A percentile compares a stretch with the other conserved stretches of the same genome.
phyloP scores from a whole-genome alignment of 1,284 basidiomycete species.

The Pseudozyma hubeiensis region DNA sequence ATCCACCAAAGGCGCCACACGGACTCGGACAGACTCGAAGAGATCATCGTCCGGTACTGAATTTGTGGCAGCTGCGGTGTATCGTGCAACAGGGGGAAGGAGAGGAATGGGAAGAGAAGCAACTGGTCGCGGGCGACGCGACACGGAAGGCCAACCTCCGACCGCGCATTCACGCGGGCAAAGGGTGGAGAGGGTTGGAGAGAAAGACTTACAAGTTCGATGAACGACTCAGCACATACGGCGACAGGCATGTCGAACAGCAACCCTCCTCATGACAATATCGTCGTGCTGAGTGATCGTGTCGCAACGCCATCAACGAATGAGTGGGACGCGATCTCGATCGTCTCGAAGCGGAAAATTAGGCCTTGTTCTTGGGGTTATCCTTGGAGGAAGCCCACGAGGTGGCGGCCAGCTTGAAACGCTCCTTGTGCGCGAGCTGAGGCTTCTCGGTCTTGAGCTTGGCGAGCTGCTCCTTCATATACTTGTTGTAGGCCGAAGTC shows the following conservation, averaged over 20 bases:
- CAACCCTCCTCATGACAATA: neutral
- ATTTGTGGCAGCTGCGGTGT: too few species aligned
- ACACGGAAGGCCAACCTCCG: neutral
- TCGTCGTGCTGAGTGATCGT: neutral
- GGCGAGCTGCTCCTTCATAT: constrained; percentile 57
- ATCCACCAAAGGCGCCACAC: neutral
- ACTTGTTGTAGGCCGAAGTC: constrained; percentile 49
- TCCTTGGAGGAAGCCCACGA: constrained; percentile 54
- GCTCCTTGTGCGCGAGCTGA: constrained; percentile 55
- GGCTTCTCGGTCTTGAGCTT: constrained; percentile 60
- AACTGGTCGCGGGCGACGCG: neutral
- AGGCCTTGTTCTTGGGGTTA: constrained; percentile 60
- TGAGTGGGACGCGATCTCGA: too few species aligned
- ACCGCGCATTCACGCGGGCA: neutral
- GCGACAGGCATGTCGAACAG: neutral
- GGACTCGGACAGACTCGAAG: too few species aligned
- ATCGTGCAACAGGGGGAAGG: neutral
- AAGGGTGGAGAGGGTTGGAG: neutral
- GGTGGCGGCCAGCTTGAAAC: constrained; percentile 61
- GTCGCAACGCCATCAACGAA: neutral
- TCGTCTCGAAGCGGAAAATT: neutral
- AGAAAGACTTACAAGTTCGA: constrained; percentile 3
- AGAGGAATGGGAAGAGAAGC: neutral
- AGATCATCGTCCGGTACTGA: too few species aligned
- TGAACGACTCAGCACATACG: neutral